Percentiles rank a stretch among this genome's conserved stretches.
phyloP scores from a whole-genome alignment of 768 basidiomycete species.

The Lepiota brunneoincarnata region DNA sequence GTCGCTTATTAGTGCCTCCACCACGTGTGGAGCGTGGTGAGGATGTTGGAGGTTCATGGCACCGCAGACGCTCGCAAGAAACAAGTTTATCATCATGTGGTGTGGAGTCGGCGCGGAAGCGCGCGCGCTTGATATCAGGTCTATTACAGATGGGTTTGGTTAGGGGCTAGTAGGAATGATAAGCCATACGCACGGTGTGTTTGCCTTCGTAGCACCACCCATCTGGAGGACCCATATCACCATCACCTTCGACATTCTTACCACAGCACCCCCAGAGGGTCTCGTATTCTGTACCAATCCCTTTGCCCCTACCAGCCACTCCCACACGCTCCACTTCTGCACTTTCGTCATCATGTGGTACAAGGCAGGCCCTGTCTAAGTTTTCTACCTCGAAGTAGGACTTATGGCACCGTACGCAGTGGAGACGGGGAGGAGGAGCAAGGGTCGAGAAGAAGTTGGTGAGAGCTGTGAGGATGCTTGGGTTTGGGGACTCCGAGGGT shows the following conservation, averaged over 20 bases:
- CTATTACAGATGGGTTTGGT: slow-evolving; percentile 30
- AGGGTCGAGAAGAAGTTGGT: slow-evolving; percentile 60
- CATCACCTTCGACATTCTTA: slow-evolving; percentile 68
- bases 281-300: slow-evolving; percentile 37
- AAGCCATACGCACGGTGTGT: slow-evolving; percentile 58
- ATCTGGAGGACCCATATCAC: slow-evolving; percentile 80
- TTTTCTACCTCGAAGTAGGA: slow-evolving; percentile 73
- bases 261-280: slow-evolving; percentile 76
- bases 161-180: background rate
- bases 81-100: slow-evolving; percentile 62
- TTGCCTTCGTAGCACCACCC: slow-evolving; percentile 87
- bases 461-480: slow-evolving; percentile 37
- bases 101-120: slow-evolving; percentile 77
- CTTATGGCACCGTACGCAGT: slow-evolving; percentile 76
- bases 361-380: slow-evolving; percentile 62
- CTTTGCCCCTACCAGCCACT: slow-evolving; percentile 19
- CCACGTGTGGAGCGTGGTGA: slow-evolving; percentile 17
- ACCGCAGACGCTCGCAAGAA: slow-evolving; percentile 56
- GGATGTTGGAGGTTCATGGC: slow-evolving; percentile 40
- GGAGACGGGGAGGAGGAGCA: slow-evolving; percentile 62
- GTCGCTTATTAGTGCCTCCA: slow-evolving; percentile 26
- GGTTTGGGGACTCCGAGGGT: slow-evolving; percentile 35
- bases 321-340: slow-evolving; percentile 65
- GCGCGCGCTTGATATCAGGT: slow-evolving; percentile 71
- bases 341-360: slow-evolving; percentile 80